phyloP scores from a whole-genome alignment of 495 filamentous ascomycete species.

The Lasiosphaeria ovina region DNA sequence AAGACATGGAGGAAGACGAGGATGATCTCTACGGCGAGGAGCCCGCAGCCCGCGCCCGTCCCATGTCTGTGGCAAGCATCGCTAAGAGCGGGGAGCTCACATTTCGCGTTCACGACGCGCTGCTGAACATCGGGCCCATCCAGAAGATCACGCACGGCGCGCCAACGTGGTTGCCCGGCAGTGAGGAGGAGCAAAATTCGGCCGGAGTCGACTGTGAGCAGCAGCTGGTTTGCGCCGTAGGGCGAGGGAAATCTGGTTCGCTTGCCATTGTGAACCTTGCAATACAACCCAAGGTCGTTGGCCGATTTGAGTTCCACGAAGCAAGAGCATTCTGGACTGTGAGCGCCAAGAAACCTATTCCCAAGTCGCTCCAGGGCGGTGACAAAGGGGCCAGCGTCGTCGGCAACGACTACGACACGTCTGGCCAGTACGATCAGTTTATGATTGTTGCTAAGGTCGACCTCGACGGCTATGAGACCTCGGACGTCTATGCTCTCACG shows the following conservation, averaged over 20 bases:
- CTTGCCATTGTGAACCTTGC: slow-evolving; percentile 73
- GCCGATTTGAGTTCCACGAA: slow-evolving; percentile 60
- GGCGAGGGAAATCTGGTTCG: slow-evolving; percentile 65
- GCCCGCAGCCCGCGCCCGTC: slow-evolving; percentile 25
- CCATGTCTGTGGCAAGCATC: slow-evolving; percentile 24
- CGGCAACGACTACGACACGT: slow-evolving; percentile 48
- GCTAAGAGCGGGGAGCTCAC: slow-evolving; percentile 59
- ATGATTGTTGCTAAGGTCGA: slow-evolving; percentile 66
- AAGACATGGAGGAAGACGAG: slow-evolving; percentile 51
- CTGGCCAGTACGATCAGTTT: slow-evolving; percentile 62
- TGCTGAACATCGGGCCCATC: slow-evolving; percentile 76
- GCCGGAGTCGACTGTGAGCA: slow-evolving; percentile 53
- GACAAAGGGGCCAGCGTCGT: slow-evolving; percentile 48
- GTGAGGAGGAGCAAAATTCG: slow-evolving; percentile 43
- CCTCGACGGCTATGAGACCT: slow-evolving; percentile 54
- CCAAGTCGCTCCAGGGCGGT: slow-evolving; percentile 48
- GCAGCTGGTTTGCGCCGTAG: slow-evolving; percentile 70
- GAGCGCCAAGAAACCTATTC: slow-evolving; percentile 55
- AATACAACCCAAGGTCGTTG: slow-evolving; percentile 64
- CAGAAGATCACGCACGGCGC: slow-evolving; percentile 65
- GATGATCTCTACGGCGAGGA: slow-evolving; percentile 71
- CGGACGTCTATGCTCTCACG: slow-evolving; percentile 61
- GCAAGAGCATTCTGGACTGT: slow-evolving; percentile 64
- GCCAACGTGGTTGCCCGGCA: slow-evolving; percentile 39
- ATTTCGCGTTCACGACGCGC: slow-evolving; percentile 73